Evolutionary conservation across 1,284 basidiomycete genomes (phyloP).

Genomic region (Ceratorhiza oryzae-sativae): DNA sequence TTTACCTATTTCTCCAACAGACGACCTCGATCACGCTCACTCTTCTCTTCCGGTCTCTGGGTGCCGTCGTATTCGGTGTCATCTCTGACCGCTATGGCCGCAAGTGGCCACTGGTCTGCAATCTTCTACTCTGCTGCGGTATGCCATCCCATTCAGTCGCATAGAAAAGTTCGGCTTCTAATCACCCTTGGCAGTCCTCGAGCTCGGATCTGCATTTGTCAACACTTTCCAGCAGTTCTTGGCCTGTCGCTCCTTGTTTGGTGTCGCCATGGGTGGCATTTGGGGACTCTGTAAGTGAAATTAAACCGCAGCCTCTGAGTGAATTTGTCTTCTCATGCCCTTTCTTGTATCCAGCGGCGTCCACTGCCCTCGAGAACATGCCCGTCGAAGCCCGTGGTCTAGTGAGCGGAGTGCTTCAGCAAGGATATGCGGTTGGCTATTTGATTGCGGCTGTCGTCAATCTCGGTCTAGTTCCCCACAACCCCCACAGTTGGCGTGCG

Average conservation of each 20-base stretch:
- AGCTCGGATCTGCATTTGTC: slow-evolving; percentile 67
- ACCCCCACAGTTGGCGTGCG: slow-evolving; percentile 62
- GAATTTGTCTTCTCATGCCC: neutral
- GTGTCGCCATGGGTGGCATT: slow-evolving; percentile 79
- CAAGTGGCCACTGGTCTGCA: slow-evolving; percentile 88
- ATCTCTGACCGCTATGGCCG: slow-evolving; percentile 87
- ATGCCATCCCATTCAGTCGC: slow-evolving; percentile 56
- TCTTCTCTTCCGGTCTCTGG: slow-evolving; percentile 85
- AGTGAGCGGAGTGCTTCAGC: slow-evolving; percentile 82
- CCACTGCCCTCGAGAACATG: slow-evolving; percentile 87
- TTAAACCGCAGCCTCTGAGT: neutral
- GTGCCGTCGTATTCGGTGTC: slow-evolving; percentile 76
- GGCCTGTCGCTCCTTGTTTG: slow-evolving; percentile 77
- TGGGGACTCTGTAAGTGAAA: slow-evolving; percentile 50
- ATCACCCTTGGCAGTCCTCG: slow-evolving; percentile 48
- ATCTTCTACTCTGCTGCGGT: slow-evolving; percentile 73
- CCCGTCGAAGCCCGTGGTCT: slow-evolving; percentile 88
- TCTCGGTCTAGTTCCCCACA: slow-evolving; percentile 68
- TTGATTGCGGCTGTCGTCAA: slow-evolving; percentile 73
- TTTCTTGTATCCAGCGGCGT: slow-evolving; percentile 55
- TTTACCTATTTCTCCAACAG: neutral
- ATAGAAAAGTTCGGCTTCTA: neutral
- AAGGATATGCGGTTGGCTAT: slow-evolving; percentile 76
- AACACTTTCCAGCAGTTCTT: slow-evolving; percentile 73
- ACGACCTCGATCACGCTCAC: slow-evolving; percentile 82